Evolutionary conservation across 2,329 filamentous ascomycete genomes (phyloP).

Genomic region (Ophiostoma himal-ulmi): DNA sequence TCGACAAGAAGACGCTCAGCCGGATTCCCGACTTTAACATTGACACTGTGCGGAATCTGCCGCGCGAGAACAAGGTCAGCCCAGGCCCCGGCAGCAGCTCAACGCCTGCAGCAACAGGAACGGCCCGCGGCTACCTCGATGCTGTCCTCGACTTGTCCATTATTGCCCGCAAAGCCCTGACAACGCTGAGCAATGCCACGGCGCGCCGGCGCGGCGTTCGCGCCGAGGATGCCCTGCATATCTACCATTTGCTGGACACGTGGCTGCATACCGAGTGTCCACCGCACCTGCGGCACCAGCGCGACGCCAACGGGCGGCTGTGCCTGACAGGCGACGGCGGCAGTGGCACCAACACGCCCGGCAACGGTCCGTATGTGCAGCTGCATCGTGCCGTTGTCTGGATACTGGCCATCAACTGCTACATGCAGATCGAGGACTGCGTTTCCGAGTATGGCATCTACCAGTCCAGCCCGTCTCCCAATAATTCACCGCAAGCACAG

Average conservation of each 20-base stretch:
- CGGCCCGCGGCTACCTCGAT: slow-evolving; percentile 26
- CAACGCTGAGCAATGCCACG: slow-evolving; percentile 20
- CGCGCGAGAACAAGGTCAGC: slow-evolving; percentile 1
- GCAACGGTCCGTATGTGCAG: slow-evolving; percentile 11
- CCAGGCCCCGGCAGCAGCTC: not conserved
- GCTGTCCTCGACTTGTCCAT: slow-evolving; percentile 27
- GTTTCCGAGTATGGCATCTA: slow-evolving; percentile 24
- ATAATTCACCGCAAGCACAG: not conserved
- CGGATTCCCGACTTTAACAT: slow-evolving; percentile 24
- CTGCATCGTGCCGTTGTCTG: slow-evolving; percentile 26
- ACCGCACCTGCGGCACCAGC: slow-evolving; percentile 17
- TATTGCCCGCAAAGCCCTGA: slow-evolving; percentile 24
- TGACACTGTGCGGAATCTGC: slow-evolving; percentile 6
- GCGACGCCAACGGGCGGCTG: not conserved
- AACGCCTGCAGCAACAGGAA: not conserved
- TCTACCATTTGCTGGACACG: slow-evolving; percentile 18
- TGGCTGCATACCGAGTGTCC: slow-evolving; percentile 21
- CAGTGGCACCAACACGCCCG: not conserved
- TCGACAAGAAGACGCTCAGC: slow-evolving; percentile 26
- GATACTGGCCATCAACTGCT: slow-evolving; percentile 26
- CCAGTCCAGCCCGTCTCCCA: not conserved
- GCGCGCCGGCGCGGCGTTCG: slow-evolving; percentile 22
- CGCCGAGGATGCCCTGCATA: slow-evolving; percentile 14
- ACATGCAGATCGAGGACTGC: slow-evolving; percentile 26
- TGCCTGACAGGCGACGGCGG: not conserved